A percentile compares a stretch with the other conserved stretches of the same genome.
Evolutionary conservation across 2,329 filamentous ascomycete species (phyloP).

Genomic region (Gliomastix tumulicola): DNA sequence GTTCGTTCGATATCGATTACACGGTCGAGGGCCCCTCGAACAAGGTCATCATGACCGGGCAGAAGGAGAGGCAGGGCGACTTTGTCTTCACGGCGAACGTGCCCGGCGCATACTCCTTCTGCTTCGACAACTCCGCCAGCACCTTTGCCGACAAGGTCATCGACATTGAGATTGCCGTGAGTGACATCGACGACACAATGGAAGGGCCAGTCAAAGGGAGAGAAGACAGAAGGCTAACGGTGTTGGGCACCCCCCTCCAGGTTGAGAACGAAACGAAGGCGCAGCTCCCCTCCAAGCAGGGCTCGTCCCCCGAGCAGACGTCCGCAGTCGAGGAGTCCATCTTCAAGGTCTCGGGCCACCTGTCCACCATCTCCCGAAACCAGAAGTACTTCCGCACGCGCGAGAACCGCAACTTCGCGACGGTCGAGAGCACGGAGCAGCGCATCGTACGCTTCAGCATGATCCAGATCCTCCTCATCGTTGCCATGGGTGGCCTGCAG

Average conservation of each 20-base stretch:
- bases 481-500: slow-evolving; percentile 92
- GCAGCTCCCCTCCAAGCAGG: slow-evolving; percentile 80
- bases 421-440: slow-evolving; percentile 89
- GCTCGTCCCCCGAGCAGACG: slow-evolving; percentile 83
- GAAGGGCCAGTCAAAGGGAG: not conserved
- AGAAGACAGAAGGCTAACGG: too few relatives aligned
- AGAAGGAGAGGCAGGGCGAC: slow-evolving; percentile 91
- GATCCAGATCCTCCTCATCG: slow-evolving; percentile 84
- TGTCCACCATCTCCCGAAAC: slow-evolving; percentile 92
- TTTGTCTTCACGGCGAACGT: slow-evolving; percentile 95
- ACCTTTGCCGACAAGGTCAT: slow-evolving; percentile 97
- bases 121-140: slow-evolving; percentile 98
- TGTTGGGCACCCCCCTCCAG: too few relatives aligned
- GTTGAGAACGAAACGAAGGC: slow-evolving; percentile 86
- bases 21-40: slow-evolving; percentile 74
- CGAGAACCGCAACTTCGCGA: slow-evolving; percentile 98
- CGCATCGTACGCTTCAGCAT: slow-evolving; percentile 97
- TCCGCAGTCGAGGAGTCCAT: slow-evolving; percentile 86
- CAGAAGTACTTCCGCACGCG: slow-evolving; percentile 99
- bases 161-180: slow-evolving; percentile 90
- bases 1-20: slow-evolving; percentile 96
- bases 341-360: slow-evolving; percentile 85
- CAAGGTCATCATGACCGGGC: slow-evolving; percentile 75
- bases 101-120: slow-evolving; percentile 87
- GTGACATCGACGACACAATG: not conserved